These are phyloP conservation scores for Geotrichum cucujoidarum DNA, from an alignment of 1,139 yeast species.

Conservation along the genomic window DNA sequence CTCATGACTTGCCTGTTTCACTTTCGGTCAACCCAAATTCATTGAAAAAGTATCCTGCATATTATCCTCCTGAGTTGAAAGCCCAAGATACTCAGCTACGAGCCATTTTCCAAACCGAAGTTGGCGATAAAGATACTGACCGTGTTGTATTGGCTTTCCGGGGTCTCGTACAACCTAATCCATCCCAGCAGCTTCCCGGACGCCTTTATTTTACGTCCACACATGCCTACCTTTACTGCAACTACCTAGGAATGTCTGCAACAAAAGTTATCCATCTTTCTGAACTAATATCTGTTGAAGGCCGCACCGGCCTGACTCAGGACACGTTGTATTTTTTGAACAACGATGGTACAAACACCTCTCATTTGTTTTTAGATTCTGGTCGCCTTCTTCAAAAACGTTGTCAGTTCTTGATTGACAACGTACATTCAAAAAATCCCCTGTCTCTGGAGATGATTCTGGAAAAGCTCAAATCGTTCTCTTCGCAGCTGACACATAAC, in stretches of 20 bases:
- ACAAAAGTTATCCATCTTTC: constrained; percentile 49
- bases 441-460: constrained; percentile 29
- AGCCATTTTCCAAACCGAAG: constrained; percentile 55
- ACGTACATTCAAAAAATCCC: constrained; percentile 47
- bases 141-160: constrained; percentile 62
- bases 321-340: constrained; percentile 58
- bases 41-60: constrained; percentile 48
- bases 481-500: constrained; percentile 15
- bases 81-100: constrained; percentile 74
- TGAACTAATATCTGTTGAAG: constrained; percentile 57
- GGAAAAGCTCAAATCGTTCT: constrained; percentile 27
- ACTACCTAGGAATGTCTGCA: constrained; percentile 73
- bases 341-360: constrained; percentile 48
- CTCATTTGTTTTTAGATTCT: constrained; percentile 58
- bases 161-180: constrained; percentile 67
- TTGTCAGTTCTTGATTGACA: constrained; percentile 51
- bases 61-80: constrained; percentile 58
- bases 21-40: constrained; percentile 18
- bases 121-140: constrained; percentile 49
- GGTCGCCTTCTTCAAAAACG: constrained; percentile 50
- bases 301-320: constrained; percentile 43
- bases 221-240: constrained; percentile 61
- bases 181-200: constrained; percentile 68
- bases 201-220: constrained; percentile 62
- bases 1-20: neutral